Evolutionary conservation across 2,329 filamentous ascomycete species (phyloP), one percentile per base, ranked within the genome.

Genomic region (Exophiala calicioides): DNA sequence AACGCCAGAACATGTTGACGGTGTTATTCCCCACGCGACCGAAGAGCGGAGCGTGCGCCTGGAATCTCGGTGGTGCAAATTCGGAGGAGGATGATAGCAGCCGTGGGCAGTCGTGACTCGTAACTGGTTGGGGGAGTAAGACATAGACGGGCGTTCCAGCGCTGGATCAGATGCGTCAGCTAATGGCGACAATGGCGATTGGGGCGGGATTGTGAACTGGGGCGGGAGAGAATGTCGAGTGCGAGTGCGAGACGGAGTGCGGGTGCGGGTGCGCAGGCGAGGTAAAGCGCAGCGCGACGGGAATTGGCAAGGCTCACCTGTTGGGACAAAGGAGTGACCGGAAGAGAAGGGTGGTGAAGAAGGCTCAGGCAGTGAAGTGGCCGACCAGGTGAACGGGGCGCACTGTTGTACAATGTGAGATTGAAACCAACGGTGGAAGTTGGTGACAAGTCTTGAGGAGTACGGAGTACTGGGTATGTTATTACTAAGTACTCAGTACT

Each of bases 1-100:
- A 98, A 74, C 91, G 86, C 93, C 93, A 98, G 74, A 98, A 98
- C 93, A 98, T 98, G 76, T 71, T 91, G 84, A 63, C 39, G 34
- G 26, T 4, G 29, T 21, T 23, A 8, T 38, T 13, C 27, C 33
- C 30, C 29, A 40, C 18, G 46, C 43, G 43, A 46, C 21, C 34
- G 35, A 24, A n/a, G 20, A 26, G 16, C 8, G 18, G 44, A 24
- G 29, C 31, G 12, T 5, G 41, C 21, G 27, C 23, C 35, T 32
- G 24, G 27, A 23, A 16, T 44, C 38, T 49, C 48, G 45, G 42
- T 50, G 42, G 43, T 47, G 44, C 49, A 50, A 34, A 32, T 23
- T 35, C 20, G 38, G 33, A 21, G 40, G 40, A 19, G 26, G 37
- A 27, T 48, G 44, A 35, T 47, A 10, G 36, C 26, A 36, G 53